Conservation (phyloP, 768 basidiomycete genomes). For the Strobilomyces confusus region DNA sequence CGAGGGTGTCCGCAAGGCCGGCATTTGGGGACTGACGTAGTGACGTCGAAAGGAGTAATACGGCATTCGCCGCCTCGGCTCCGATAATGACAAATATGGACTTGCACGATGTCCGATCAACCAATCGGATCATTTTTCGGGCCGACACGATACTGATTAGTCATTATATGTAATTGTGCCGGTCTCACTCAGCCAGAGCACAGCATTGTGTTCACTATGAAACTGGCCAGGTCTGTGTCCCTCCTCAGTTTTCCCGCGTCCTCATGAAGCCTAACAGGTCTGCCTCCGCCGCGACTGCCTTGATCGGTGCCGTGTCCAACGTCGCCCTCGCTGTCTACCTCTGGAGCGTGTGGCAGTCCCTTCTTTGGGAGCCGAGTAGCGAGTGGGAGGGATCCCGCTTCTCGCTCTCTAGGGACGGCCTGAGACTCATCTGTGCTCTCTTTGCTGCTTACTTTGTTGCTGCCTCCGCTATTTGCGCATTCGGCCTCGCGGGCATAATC, state of each 20-base stretch:
- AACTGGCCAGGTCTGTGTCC: neutral
- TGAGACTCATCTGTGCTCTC: constrained; percentile 55
- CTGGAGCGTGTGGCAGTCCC: constrained; percentile 40
- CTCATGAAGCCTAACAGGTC: constrained; percentile 28
- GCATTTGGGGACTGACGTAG: constrained; percentile 75
- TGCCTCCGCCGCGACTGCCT: constrained; percentile 34
- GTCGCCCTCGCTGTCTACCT: constrained; percentile 38
- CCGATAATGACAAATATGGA: neutral
- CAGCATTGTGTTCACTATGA: constrained; percentile 10
- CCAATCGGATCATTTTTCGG: neutral
- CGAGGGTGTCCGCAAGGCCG: constrained; percentile 80
- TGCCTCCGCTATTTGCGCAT: constrained; percentile 56
- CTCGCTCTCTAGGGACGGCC: constrained; percentile 38
- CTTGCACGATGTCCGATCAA: neutral
- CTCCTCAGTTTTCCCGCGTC: neutral
- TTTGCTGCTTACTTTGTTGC: constrained; percentile 63
- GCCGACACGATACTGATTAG: constrained; percentile 6
- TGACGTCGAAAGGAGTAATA: neutral
- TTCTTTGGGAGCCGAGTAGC: constrained; percentile 44
- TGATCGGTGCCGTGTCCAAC: constrained; percentile 40
- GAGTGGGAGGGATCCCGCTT: constrained; percentile 47
- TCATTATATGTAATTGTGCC: neutral
- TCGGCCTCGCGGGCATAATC: constrained; percentile 67
- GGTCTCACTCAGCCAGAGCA: constrained; percentile 12
- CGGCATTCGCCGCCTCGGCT: neutral